Evolutionary conservation across 805 yeast genomes (phyloP), one percentile per base, ranked within the genome.

Genomic region (Wickerhamomyces strasburgensis): DNA sequence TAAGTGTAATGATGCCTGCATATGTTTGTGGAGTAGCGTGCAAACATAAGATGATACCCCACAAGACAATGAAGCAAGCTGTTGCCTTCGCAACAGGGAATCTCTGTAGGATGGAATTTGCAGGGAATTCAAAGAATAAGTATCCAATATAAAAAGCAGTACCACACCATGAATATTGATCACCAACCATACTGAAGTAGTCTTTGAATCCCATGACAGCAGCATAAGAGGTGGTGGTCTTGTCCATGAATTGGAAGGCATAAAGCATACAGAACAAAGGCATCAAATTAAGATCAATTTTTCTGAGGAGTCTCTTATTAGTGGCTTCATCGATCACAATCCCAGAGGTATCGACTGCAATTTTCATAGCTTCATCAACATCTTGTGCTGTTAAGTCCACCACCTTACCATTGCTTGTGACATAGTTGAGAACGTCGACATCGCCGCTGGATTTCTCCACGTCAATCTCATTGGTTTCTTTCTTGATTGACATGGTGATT

Each of bases 81-180:
- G 71, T 62, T 6, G 75, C 56, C 43, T 72, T 75, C 5, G 76
- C 68, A 44, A 80, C 63, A 3, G 79, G 81, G 33, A 75, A 68
- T 35, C 64, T 64, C 52, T 81, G 87, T 19, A 77, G 50, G 1
- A 67, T 32, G 29, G 61, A 48, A 11, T 64, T 54, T 4, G 71
- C 65, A 4, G 78, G 72, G 39, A 70, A 61, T 46, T 76, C 79
- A 49, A 75, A 78, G 3, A 61, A 62, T 33, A 81, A 54, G 50
- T 79, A 81, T 3, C 87, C 88, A 25, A 81, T 54, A 49, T 76
- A 78, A 43, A 77, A 78, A 8, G 75, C 66, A 1, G 79, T 66
- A 10, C 80, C 74, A n/a, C 70, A 58, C 78, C 81, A 72, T 34
- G 73, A 53, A 48, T 72, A 68, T 50, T 64, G 52, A 21, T 44